Evolutionary conservation across 257 asterid genomes (phyloP).

Genomic region (Lycium barbarum): DNA sequence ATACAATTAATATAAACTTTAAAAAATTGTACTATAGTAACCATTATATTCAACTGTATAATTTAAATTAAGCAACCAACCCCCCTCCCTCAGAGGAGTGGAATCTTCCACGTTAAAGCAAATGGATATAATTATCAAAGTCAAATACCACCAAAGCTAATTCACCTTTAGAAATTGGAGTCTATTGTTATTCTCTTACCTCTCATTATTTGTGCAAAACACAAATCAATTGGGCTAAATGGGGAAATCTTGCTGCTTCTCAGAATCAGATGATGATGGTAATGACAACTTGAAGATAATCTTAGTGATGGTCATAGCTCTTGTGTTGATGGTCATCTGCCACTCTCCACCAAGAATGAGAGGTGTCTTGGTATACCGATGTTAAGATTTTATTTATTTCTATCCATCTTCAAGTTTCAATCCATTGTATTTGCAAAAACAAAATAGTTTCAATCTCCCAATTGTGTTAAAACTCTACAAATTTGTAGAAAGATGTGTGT

Average conservation of each 20-base stretch:
- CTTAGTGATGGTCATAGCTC: constrained; percentile 37
- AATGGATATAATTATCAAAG: constrained; percentile 18
- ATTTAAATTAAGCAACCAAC: background rate
- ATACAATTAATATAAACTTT: background rate
- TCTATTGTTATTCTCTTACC: background rate
- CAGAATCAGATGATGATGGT: constrained; percentile 33
- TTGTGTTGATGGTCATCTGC: constrained; percentile 42
- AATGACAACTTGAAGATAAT: constrained; percentile 31
- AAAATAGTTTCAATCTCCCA: background rate
- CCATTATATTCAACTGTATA: background rate
- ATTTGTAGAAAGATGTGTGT: background rate
- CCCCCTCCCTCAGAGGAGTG: background rate
- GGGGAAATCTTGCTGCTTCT: constrained; percentile 47
- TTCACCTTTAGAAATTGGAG: background rate
- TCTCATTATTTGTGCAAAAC: background rate
- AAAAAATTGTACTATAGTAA: background rate
- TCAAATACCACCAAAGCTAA: background rate
- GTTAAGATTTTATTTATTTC: constrained; percentile 3
- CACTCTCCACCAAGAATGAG: constrained; percentile 34
- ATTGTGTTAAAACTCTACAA: background rate
- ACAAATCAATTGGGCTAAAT: constrained; percentile 20
- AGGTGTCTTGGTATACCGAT: constrained; percentile 29
- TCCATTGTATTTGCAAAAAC: background rate
- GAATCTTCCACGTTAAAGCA: constrained; percentile 24
- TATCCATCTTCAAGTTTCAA: background rate